phyloP scores from a whole-genome alignment of 2,329 filamentous ascomycete genomes.

The Nannizziopsis barbatae region DNA sequence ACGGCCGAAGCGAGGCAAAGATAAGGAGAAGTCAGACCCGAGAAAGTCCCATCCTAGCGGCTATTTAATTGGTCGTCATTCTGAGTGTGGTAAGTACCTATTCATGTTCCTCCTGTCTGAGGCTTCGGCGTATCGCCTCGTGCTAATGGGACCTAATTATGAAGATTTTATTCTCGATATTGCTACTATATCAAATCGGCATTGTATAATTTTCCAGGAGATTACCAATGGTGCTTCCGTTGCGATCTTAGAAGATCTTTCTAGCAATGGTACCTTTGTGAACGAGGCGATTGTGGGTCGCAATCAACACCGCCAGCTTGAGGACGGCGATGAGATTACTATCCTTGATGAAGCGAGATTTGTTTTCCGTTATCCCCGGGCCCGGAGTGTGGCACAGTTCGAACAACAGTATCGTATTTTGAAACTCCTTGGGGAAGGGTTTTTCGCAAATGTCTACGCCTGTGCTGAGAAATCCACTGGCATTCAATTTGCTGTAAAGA shows the following conservation, averaged over 20 bases:
- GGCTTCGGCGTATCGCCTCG: slow-evolving; percentile 14
- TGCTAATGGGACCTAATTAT: neutral
- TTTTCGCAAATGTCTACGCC: slow-evolving; percentile 87
- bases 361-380: slow-evolving; percentile 79
- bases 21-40: slow-evolving; percentile 39
- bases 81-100: slow-evolving; percentile 69
- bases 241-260: slow-evolving; percentile 82
- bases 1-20: slow-evolving; percentile 27
- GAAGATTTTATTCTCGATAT: slow-evolving; percentile 64
- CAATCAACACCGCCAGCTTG: slow-evolving; percentile 78
- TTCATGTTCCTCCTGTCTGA: too few relatives aligned
- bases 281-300: slow-evolving; percentile 84
- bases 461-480: slow-evolving; percentile 80
- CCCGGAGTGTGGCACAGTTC: slow-evolving; percentile 63
- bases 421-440: slow-evolving; percentile 81
- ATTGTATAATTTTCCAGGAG: slow-evolving; percentile 46
- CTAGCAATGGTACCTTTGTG: slow-evolving; percentile 91
- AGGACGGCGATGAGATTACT: slow-evolving; percentile 83
- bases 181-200: slow-evolving; percentile 72
- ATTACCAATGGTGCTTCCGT: slow-evolving; percentile 47
- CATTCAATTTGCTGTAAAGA: slow-evolving; percentile 78
- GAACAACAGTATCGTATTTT: slow-evolving; percentile 73
- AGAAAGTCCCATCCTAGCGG: slow-evolving; percentile 58
- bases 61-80: slow-evolving; percentile 84
- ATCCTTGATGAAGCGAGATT: slow-evolving; percentile 77